Base-by-base conservation (phyloP, 2,329 filamentous ascomycete genomes). In the Diatrype stigma region DNA sequence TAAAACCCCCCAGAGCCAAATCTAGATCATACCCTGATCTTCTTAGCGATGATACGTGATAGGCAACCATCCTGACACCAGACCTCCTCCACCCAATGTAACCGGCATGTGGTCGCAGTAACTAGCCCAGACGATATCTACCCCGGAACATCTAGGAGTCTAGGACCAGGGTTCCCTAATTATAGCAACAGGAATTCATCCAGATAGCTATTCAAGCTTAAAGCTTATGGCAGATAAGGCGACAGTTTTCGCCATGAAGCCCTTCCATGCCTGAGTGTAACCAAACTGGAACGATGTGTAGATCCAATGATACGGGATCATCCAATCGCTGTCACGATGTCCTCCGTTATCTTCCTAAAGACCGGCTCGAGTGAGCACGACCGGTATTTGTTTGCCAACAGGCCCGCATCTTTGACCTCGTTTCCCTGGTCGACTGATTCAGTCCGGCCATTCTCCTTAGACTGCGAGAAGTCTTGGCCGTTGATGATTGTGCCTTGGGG, bases 351-450 rank as follows among this genome's bases (percentile, higher is more conserved):
- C 6, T 71, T 75, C 59, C 78, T 74, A 63, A 93, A 92, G 8
- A 92, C 72, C 46, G 83, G 82, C 53, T 75, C 82, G 35, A 93
- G 71, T 34, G 86, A 89, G 67, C 89, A 93, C 55, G 77, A 74
- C 57, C 76, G 76, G 67, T 93, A 93, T 68, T 90, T 91, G 48
- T 86, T 79, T 35, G 87, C 84, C 59, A 93, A 67, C 11, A 75
- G 61, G 17, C 67, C 73, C 6, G 70, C 63, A 40, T 74, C 70
- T 61, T 65, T 73, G 46, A 45, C 66, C 49, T 57, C 22, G 6
- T 17, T 4, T 44, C 26, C 62, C 34, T 57, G 55, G 11, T 57
- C 63, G 44, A 65, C 56, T 14, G 63, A 51, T 38, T 52, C 59
- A 19, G 52, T 51, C 45, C 58, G 55, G 16, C 56, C 55, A 46